These are phyloP conservation scores for Begonia masoniana DNA, from an alignment of 306 rosid genomes.

Conservation along the genomic window DNA sequence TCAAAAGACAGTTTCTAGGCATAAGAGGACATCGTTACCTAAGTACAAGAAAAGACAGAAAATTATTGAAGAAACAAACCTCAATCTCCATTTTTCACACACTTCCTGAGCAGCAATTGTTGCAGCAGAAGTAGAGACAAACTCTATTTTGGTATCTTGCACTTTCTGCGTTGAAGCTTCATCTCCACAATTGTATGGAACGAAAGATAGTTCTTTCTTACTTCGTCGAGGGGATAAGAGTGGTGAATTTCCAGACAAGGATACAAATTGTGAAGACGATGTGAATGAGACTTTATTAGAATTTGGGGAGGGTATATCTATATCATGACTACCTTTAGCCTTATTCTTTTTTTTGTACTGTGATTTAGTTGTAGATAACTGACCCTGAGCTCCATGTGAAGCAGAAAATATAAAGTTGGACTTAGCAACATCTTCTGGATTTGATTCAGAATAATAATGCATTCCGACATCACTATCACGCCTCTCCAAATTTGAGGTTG, in stretches of 20 bases:
- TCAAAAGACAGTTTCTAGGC: neutral
- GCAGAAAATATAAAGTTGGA: conserved; percentile 74
- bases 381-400: conserved; percentile 48
- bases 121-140: conserved; percentile 32
- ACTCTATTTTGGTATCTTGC: conserved; percentile 31
- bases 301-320: conserved; percentile 23
- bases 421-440: conserved; percentile 32
- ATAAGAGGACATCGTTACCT: neutral
- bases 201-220: conserved; percentile 27
- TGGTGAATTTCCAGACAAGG: conserved; percentile 44
- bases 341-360: conserved; percentile 42
- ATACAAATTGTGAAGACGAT: conserved; percentile 35
- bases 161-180: conserved; percentile 26
- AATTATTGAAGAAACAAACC: conserved; percentile 35
- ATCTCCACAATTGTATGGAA: conserved; percentile 25
- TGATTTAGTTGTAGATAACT: conserved; percentile 43
- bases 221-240: conserved; percentile 25
- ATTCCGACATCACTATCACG: conserved; percentile 24
- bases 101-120: conserved; percentile 57
- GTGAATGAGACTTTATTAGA: conserved; percentile 41
- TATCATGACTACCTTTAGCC: conserved; percentile 50
- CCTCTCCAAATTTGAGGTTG: conserved; percentile 23
- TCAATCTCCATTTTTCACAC: conserved; percentile 87
- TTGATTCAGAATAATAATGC: conserved; percentile 30
- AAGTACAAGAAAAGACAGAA: neutral